Base-by-base conservation (phyloP, 1,284 basidiomycete genomes). In the Rhodotorula glutinis region DNA sequence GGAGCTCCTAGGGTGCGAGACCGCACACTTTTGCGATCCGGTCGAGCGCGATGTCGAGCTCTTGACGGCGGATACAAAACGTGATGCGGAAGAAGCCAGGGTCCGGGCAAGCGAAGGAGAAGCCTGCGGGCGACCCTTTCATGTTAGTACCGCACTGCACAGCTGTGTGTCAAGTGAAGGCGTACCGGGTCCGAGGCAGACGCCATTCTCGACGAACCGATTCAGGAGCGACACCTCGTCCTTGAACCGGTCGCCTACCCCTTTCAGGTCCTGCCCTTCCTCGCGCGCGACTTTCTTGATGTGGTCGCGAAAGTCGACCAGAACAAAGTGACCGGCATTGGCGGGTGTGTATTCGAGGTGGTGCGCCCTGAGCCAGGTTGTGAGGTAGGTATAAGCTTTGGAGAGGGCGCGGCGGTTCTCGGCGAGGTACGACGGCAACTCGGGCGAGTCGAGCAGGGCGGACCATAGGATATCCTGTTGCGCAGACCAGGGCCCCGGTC, bases 41-140 rank as follows among this genome's bases (percentile, higher is more conserved):
- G 11, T 25, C 40, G 27, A 67, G 55, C 25, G 62, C 66, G 14
- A 72, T 23, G 16, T 49, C 51, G 9, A 70, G 60, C 41, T 62
- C 57, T 4, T 61, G 46, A n/a, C 65, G 57, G 49, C 51, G 62
- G 33, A 75, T 58, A 27, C 74, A 71, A 44, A 75, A 75, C 2
- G 74, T 75, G 29, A 75, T 56, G 30, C 75, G 61, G 62, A 75
- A 76, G 56, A 57, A 75, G 19, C 75, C 75, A 1, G 62, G 60
- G 4, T 51, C 46, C 14, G 62, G n/a, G 21, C 46, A 53, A 11
- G 57, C 57, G 57, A 75, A 76, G 14, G 73, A 71, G 59, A 59
- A 66, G 25, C 75, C 73, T 61, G 72, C 2, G 4, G 10, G n/a
- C 17, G 21, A 40, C 21, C 47, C 33, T 3, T 16, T 4, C 1